Evolutionary conservation across 1,284 basidiomycete species (phyloP).

Genomic region (Porogramme epimiltina): DNA sequence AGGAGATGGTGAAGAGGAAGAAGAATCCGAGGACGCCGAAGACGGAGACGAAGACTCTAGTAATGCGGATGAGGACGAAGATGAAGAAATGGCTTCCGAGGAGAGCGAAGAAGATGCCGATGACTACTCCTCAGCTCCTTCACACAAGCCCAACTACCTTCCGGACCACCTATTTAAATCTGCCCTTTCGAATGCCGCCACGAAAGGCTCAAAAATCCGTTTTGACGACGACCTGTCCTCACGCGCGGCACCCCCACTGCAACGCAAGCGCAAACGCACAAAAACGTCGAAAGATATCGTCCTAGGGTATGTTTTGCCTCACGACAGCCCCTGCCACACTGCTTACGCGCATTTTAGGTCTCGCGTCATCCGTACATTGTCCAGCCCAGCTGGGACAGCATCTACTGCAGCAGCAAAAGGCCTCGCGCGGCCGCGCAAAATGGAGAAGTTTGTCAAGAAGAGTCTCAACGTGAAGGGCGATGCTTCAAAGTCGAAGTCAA

Average conservation of each 20-base stretch:
- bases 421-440: conserved; percentile 25
- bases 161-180: conserved; percentile 39
- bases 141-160: conserved; percentile 31
- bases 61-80: conserved; percentile 2
- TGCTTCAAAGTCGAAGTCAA: conserved; percentile 18
- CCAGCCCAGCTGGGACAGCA: conserved; percentile 14
- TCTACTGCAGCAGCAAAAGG: conserved; percentile 20
- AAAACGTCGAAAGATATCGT: conserved; percentile 30
- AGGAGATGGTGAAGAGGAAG: conserved; percentile 5
- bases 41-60: background rate
- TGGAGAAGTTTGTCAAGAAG: conserved; percentile 30
- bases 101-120: conserved; percentile 12
- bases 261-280: background rate
- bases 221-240: conserved; percentile 10
- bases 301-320: conserved; percentile 29
- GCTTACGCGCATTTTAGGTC: conserved; percentile 20
- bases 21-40: background rate
- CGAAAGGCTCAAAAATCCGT: conserved; percentile 12
- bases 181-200: conserved; percentile 25
- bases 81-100: conserved; percentile 7
- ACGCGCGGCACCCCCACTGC: conserved; percentile 3
- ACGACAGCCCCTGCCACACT: too few relatives aligned
- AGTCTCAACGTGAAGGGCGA: conserved; percentile 32
- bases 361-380: conserved; percentile 34
- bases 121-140: too few relatives aligned